These are phyloP conservation scores for Arxiozyma heterogenica DNA, from an alignment of 1,139 yeast species.

Conservation along the genomic window DNA sequence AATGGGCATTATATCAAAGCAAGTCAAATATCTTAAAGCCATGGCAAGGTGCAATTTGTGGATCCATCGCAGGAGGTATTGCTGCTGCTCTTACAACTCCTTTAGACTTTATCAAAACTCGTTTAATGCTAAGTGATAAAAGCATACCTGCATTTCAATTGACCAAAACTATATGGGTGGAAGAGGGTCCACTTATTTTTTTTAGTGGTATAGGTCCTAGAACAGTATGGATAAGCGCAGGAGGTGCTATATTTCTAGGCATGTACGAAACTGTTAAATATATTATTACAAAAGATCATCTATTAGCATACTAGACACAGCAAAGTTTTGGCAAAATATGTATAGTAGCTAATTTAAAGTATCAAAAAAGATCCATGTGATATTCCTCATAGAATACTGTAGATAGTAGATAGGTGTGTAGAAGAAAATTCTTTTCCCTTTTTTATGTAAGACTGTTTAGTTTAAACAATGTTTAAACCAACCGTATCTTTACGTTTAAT, in stretches of 20 bases:
- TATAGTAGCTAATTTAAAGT: neutral
- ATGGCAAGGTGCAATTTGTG: conserved; percentile 83
- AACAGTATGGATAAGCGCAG: conserved; percentile 95
- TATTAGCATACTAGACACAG: neutral
- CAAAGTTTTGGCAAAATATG: neutral
- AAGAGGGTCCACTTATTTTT: conserved; percentile 64
- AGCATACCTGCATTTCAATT: conserved; percentile 41
- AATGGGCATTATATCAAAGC: conserved; percentile 35
- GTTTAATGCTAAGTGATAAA: conserved; percentile 67
- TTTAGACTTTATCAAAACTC: conserved; percentile 81
- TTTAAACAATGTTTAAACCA: too few relatives aligned
- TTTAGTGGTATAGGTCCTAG: conserved; percentile 86
- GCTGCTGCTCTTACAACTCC: conserved; percentile 96
- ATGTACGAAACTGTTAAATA: conserved; percentile 69
- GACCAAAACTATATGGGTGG: conserved; percentile 41
- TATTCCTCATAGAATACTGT: neutral
- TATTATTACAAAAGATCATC: conserved; percentile 1
- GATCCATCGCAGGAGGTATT: conserved; percentile 86
- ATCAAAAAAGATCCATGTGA: too few relatives aligned
- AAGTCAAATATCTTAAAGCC: conserved; percentile 38
- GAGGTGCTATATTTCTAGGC: conserved; percentile 95
- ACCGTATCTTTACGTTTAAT: too few relatives aligned
- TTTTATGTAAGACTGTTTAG: too few relatives aligned
- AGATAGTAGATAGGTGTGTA: neutral
- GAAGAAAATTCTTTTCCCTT: neutral